Base-by-base conservation (phyloP, 768 basidiomycete species). In the Hypholoma sublateritium region DNA sequence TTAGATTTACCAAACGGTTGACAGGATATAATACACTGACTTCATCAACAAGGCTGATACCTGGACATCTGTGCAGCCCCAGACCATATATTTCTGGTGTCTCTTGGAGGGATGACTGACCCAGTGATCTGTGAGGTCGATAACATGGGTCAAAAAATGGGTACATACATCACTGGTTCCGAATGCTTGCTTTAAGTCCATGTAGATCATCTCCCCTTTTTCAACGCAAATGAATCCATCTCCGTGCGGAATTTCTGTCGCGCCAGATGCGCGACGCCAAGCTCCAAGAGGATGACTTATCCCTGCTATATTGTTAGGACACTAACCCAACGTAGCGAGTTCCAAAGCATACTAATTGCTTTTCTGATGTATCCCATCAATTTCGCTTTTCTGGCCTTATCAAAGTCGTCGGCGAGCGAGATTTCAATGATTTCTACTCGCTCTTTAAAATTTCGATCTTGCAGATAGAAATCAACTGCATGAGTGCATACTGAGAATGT, bases 361-460 rank as follows among this genome's bases (percentile, higher is more conserved):
- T 68, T 67, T 24, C 63, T 62, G 28, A 70, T 67, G 51, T 66
- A 70, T 4, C 59, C 63, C 63, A 67, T 65, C 16, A 69, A 50
- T 28, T 51, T 55, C 21, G 50, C 55, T 22, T 64, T 60, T 51
- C 34, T 14, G 22, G 5, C 21, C 9, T 12, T 3, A 13, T 22
- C 21, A 24, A 32, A 32, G 17, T 17, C n/a, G 7, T 5, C 11
- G 45, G 54, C 12, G 56, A 53, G 4, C 9, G 28, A 32, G 9
- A 70, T 46, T 22, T 50, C 36, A 4, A 67, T 49, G 34, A 70
- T 67, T 37, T 59, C 58, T 24, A 64, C 41, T 2, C 59, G 57
- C 28, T 67, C 67, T 3, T 53, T 19, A 5, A 9, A 14, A 39
- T 57, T 58, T 13, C 53, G 43, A 21, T 68, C 60, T 42, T 62